A percentile compares a stretch with the other conserved stretches of the same genome.
These are phyloP conservation scores for Xylaria acuta DNA, from an alignment of 495 filamentous ascomycete species.

Conservation along the genomic window DNA sequence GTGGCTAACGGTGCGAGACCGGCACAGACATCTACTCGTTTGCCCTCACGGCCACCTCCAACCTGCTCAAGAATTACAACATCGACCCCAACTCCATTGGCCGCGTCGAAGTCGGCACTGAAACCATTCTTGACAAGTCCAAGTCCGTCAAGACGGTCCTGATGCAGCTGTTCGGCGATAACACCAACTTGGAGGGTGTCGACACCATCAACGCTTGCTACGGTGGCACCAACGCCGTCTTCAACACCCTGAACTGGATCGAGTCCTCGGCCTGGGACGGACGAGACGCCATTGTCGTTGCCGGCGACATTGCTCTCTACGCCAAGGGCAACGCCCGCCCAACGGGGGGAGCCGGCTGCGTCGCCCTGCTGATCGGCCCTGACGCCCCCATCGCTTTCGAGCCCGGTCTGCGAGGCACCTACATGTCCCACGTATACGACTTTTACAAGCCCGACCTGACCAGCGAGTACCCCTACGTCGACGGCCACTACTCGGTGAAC, in stretches of 20 bases:
- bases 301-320: slow-evolving; percentile 97
- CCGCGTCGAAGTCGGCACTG: slow-evolving; percentile 95
- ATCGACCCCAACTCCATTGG: slow-evolving; percentile 91
- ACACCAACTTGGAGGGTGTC: slow-evolving; percentile 93
- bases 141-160: slow-evolving; percentile 99
- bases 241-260: slow-evolving; percentile 97
- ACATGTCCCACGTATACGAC: slow-evolving; percentile 96
- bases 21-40: slow-evolving; percentile 94
- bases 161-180: slow-evolving; percentile 92
- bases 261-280: slow-evolving; percentile 99
- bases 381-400: slow-evolving; percentile 91
- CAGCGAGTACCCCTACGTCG: slow-evolving; percentile 96
- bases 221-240: slow-evolving; percentile 95
- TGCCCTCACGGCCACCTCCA: slow-evolving; percentile 85
- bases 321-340: slow-evolving; percentile 95
- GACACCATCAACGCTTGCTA: slow-evolving; percentile 99
- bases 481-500: slow-evolving; percentile 91
- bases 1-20: slow-evolving; percentile 25
- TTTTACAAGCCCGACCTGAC: slow-evolving; percentile 99
- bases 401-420: slow-evolving; percentile 87
- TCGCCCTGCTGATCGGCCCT: slow-evolving; percentile 93
- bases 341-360: slow-evolving; percentile 92
- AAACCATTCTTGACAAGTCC: slow-evolving; percentile 98
- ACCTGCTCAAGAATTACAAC: slow-evolving; percentile 89
- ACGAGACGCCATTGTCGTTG: slow-evolving; percentile 88